Conservation (phyloP, 106 monocot species). For the Chionographis japonica region DNA sequence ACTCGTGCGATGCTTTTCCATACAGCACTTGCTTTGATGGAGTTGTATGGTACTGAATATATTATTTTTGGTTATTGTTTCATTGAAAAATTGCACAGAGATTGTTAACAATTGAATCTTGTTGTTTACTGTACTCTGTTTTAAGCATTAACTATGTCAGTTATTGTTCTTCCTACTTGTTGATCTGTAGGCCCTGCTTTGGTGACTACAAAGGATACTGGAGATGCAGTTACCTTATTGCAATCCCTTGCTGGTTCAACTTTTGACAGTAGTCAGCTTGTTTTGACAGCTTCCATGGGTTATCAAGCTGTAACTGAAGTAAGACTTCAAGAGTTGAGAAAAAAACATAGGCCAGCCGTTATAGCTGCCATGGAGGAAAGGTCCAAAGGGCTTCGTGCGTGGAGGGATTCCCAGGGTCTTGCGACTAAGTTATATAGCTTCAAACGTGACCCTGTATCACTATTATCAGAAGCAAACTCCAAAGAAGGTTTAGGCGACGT, state of each 20-base stretch:
- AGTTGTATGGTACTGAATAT: conserved; percentile 80
- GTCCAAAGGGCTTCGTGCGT: conserved; percentile 58
- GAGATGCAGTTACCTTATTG: conserved; percentile 89
- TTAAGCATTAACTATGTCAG: no score
- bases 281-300: conserved; percentile 92
- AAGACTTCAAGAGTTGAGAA: conserved; percentile 62
- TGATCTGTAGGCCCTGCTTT: conserved; percentile 76
- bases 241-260: conserved; percentile 96
- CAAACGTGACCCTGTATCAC: conserved; percentile 51
- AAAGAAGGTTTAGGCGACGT: conserved; percentile 27
- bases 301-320: conserved; percentile 79
- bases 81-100: neutral
- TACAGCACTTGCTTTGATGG: conserved; percentile 93
- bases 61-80: neutral
- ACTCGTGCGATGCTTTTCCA: conserved; percentile 84
- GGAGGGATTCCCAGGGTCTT: conserved; percentile 79
- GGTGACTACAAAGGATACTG: conserved; percentile 92
- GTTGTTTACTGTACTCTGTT: no score
- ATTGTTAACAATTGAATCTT: neutral
- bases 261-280: conserved; percentile 97
- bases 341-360: conserved; percentile 81
- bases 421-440: conserved; percentile 86
- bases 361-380: conserved; percentile 82
- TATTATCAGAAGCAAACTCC: conserved; percentile 29
- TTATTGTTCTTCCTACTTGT: neutral